Percentiles rank a stretch among this genome's conserved stretches.
These are phyloP conservation scores for Gymnopus androsaceus DNA, from an alignment of 1,284 basidiomycete species.

Conservation along the genomic window DNA sequence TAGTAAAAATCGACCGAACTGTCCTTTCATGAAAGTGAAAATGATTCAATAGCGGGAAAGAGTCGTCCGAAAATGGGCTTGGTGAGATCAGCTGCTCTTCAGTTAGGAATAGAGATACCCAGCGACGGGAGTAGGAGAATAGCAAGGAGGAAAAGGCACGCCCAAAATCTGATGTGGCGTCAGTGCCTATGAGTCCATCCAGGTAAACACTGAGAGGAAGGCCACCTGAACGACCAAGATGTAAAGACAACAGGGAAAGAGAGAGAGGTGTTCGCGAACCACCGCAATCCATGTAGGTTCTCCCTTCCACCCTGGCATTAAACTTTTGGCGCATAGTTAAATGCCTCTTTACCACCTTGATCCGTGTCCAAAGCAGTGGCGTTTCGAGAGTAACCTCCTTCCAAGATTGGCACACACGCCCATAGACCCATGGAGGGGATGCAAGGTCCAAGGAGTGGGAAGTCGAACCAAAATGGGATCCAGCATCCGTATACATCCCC, in stretches of 20 bases:
- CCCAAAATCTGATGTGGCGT: not conserved
- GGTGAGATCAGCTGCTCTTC: not conserved
- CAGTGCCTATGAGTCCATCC: no score
- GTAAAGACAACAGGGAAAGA: not conserved
- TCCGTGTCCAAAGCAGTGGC: slow-evolving; percentile 59
- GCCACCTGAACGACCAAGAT: not conserved
- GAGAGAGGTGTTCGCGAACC: not conserved
- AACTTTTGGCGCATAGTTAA: no score
- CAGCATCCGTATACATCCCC: no score
- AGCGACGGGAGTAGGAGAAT: no score
- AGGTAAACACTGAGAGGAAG: no score
- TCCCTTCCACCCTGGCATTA: no score
- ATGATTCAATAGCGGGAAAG: not conserved
- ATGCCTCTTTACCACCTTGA: slow-evolving; percentile 22
- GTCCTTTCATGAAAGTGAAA: not conserved
- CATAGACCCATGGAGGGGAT: no score
- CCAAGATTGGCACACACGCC: no score
- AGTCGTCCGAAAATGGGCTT: not conserved
- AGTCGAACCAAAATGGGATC: no score
- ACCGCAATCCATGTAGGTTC: not conserved
- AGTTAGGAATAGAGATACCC: not conserved
- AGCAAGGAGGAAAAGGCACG: not conserved
- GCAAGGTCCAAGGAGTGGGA: no score
- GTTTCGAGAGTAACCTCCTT: no score
- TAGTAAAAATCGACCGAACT: not conserved